Base-by-base conservation (phyloP, 2,329 filamentous ascomycete genomes). In the Cladophialophora carrionii region DNA sequence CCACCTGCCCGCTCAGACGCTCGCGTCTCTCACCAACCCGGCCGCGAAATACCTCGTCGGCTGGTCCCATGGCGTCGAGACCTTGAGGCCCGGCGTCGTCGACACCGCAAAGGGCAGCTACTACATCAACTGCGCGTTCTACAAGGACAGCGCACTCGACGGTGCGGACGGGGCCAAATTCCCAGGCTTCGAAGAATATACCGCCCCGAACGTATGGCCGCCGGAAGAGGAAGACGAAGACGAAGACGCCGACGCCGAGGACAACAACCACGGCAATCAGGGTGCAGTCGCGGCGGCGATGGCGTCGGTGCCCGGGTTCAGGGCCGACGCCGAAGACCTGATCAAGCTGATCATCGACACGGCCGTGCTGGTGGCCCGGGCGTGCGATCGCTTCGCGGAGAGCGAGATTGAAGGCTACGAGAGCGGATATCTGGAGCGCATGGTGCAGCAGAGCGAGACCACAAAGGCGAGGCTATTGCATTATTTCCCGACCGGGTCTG, bases 391-490 rank as follows among this genome's bases (percentile, higher is more conserved):
- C 62, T 98, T 92, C 77, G 95, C 93, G 1, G 84, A 87, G 74
- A 83, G 85, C 63, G 91, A 96, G 69, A 91, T 98, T 51, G 80
- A 86, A 0, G 90, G 83, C 2, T 98, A 98, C 74, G 86, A 87
- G 55, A 74, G 79, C 3, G 90, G 90, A 0, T 97, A 96, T 74
- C 82, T 99, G 3, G 92, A 97, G 79, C 87, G 87, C 61, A 90
- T 98, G 5, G 94, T 99, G 55, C 87, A 87, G 76, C 90, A 87
- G 0, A 96, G 92, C 56, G 88, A 88, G 37, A 96, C 90, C 0
- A 96, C 92, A 43, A 98, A 99, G 78, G 95, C 95, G 1, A 84
- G 95, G 12, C 82, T 99, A 31, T 80, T 98, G 72, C 95, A 99
- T 79, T 99, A 99, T 78, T 98, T 93, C 72, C 94, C 94, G 1